These are phyloP conservation scores for Bondarzewia mesenterica DNA, from an alignment of 1,284 basidiomycete genomes.

Conservation along the genomic window DNA sequence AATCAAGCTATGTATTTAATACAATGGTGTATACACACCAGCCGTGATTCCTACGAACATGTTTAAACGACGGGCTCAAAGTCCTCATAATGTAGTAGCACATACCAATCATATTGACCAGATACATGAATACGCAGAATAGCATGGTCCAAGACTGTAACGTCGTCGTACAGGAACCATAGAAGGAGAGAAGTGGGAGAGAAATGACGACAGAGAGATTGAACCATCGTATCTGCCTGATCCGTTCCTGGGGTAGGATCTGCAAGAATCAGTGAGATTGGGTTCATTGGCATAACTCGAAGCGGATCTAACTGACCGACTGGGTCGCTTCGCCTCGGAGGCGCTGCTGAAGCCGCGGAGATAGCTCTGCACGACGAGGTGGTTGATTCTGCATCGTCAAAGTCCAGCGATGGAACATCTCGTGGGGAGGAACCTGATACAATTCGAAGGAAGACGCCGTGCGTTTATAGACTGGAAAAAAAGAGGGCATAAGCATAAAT, in stretches of 20 bases:
- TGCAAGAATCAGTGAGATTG: not conserved
- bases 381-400: no score
- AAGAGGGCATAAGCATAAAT: no score
- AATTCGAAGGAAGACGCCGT: no score
- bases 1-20: not conserved
- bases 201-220: conserved; percentile 4
- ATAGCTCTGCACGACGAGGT: no score
- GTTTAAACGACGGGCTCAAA: not conserved
- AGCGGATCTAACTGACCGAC: not conserved
- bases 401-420: no score
- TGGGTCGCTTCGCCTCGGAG: not conserved
- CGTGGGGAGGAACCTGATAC: no score
- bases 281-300: not conserved
- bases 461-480: no score
- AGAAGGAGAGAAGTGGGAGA: conserved; percentile 4
- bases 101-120: conserved; percentile 10
- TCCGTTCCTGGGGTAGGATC: not conserved
- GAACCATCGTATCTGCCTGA: conserved; percentile 6
- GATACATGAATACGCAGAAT: conserved; percentile 4
- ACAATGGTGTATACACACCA: conserved; percentile 1
- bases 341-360: not conserved
- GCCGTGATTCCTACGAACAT: conserved; percentile 7
- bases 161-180: conserved; percentile 5
- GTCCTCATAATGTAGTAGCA: not conserved
- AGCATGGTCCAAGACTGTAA: conserved; percentile 1